Evolutionary conservation across 208 protist genomes (phyloP).

Genomic region (Leptomonas pyrrhocoris): DNA sequence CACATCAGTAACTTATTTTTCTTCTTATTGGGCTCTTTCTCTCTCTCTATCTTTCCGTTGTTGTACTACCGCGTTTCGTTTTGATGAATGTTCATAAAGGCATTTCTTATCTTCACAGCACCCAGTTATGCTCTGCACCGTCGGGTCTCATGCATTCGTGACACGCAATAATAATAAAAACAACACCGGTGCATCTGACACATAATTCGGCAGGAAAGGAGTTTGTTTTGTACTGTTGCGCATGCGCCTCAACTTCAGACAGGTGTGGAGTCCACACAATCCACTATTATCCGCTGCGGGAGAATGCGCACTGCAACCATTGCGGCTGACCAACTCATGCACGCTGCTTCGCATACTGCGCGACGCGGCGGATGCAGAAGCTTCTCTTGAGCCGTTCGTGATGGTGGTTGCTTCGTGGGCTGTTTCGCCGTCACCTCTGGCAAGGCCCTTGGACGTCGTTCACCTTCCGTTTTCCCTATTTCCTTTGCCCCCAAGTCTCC

Average conservation of each 20-base stretch:
- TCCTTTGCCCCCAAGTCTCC: neutral
- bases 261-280: slow-evolving; percentile 21
- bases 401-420: neutral
- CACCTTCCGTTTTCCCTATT: neutral
- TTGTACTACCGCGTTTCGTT: neutral
- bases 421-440: neutral
- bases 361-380: neutral
- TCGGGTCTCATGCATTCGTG: no score
- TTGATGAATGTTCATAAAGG: no score
- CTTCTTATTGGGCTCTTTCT: neutral
- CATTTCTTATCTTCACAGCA: no score
- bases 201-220: neutral
- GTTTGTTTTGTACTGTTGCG: neutral
- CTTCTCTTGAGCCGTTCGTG: neutral
- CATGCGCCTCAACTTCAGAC: neutral
- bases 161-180: no score
- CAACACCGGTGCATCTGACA: no score
- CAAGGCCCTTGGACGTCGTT: neutral
- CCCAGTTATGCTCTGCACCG: neutral
- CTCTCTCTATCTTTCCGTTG: neutral
- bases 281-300: neutral
- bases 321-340: slow-evolving; percentile 1
- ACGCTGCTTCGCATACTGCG: slow-evolving; percentile 17
- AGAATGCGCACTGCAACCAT: neutral
- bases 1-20: neutral